Evolutionary conservation across 495 filamentous ascomycete species (phyloP), one percentile per base, ranked within the genome.

Genomic region (Tetracladium setigerum): DNA sequence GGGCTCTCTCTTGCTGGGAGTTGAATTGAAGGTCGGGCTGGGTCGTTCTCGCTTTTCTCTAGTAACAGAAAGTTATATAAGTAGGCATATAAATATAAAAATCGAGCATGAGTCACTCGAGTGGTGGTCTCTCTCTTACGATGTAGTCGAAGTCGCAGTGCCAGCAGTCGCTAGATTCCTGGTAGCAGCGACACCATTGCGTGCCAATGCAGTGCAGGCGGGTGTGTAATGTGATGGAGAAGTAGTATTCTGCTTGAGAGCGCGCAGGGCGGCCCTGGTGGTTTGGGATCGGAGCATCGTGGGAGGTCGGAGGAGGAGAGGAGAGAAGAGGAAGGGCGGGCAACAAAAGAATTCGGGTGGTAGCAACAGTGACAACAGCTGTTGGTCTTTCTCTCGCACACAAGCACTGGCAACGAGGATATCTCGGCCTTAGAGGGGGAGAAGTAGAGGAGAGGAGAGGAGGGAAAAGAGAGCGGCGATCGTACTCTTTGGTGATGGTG

Each of bases 1-100:
- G 51, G 44, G 38, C 54, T 52, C 32, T 51, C 70, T 83, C 62
- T 57, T 63, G 62, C 48, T 55, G 59, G 38, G 4, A n/a, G 41
- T 13, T 4, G 44, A 30, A 52, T 61, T 61, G 46, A 61, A 61
- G 10, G 58, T 35, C 16, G 58, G 52, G 40, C 45, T 51, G 4
- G 58, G 58, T 30, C 34, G 37, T 38, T 57, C 49, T 58, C 58
- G 46, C 10, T 40, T 24, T 49, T 58, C 37, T 46, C 58, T 61
- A 34, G n/a, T n/a, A n/a, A n/a, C n/a, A n/a, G 22, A 27, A 27
- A 27, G 22, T 3, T 3, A 27, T 27, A 27, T 27, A 27, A 27
- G 22, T 27, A 27, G 3, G 22, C 22, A 27, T 45, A 41, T 22
- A 38, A 44, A 38, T 49, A 30, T 53, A 14, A 55, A 18, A 47